phyloP scores from a whole-genome alignment of 2,329 filamentous ascomycete species.

The Myriosclerotinia curreyana region DNA sequence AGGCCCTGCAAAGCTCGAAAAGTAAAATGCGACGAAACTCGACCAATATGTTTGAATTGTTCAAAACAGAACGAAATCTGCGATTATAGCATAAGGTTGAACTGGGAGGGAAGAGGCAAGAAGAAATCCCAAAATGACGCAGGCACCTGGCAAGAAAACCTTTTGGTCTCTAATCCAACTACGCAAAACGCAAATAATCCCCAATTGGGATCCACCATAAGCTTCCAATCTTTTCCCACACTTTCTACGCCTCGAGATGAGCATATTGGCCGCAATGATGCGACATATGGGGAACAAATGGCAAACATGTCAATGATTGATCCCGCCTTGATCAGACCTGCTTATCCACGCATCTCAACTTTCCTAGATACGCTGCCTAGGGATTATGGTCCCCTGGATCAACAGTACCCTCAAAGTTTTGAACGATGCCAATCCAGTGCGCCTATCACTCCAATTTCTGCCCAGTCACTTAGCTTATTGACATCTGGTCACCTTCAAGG shows the following conservation, averaged over 20 bases:
- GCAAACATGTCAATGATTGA: conserved; percentile 27
- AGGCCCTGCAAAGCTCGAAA: conserved; percentile 80
- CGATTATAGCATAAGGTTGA: conserved; percentile 77
- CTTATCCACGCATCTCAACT: conserved; percentile 19
- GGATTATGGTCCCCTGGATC: conserved; percentile 16
- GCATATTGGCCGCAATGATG: too few relatives aligned
- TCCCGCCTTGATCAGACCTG: conserved; percentile 24
- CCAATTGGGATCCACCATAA: neutral
- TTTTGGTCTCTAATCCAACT: conserved; percentile 22
- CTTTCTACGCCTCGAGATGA: neutral
- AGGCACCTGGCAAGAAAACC: conserved; percentile 23
- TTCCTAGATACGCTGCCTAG: conserved; percentile 14
- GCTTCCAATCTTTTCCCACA: neutral
- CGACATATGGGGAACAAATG: neutral
- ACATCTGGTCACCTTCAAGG: conserved; percentile 23
- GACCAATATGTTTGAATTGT: conserved; percentile 70
- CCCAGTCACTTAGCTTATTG: conserved; percentile 18
- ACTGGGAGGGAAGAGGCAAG: conserved; percentile 73
- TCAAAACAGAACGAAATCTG: conserved; percentile 68
- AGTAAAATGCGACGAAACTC: conserved; percentile 78
- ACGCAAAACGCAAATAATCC: neutral
- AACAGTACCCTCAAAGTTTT: conserved; percentile 31
- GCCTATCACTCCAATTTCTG: conserved; percentile 19
- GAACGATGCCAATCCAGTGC: conserved; percentile 29
- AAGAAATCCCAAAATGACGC: conserved; percentile 46